Evolutionary conservation across 768 basidiomycete genomes (phyloP).

Genomic region (Leccinum boreale): DNA sequence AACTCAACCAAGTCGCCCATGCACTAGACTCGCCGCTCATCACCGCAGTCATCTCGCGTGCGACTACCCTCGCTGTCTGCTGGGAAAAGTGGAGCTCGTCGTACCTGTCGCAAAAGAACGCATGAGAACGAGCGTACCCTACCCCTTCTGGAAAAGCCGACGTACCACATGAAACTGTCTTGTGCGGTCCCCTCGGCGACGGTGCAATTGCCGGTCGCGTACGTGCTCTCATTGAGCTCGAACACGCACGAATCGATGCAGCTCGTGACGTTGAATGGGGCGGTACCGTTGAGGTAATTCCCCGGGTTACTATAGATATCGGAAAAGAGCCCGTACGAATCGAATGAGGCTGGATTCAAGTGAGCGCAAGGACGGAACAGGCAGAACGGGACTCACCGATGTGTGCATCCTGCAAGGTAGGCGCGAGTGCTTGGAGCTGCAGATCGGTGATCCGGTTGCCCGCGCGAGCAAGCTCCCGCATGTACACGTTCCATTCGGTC

Average conservation of each 20-base stretch:
- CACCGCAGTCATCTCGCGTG: constrained; percentile 46
- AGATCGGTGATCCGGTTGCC: constrained; percentile 52
- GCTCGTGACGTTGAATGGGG: constrained; percentile 56
- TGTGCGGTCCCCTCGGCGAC: constrained; percentile 34
- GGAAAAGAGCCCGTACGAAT: constrained; percentile 56
- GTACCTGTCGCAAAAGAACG: constrained; percentile 3
- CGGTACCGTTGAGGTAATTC: constrained; percentile 61
- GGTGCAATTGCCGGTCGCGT: constrained; percentile 31
- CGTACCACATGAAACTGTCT: constrained; percentile 63
- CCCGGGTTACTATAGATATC: constrained; percentile 54
- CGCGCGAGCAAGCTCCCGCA: constrained; percentile 48
- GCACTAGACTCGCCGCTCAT: constrained; percentile 41
- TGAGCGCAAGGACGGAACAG: background rate
- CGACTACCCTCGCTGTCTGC: constrained; percentile 53
- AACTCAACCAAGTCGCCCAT: constrained; percentile 54
- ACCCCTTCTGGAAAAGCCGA: background rate
- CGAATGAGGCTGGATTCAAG: constrained; percentile 46
- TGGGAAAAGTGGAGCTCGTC: constrained; percentile 63
- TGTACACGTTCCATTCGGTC: constrained; percentile 55
- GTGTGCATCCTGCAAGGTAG: constrained; percentile 49
- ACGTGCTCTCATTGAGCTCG: constrained; percentile 20
- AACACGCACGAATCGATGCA: constrained; percentile 48
- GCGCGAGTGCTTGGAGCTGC: constrained; percentile 47
- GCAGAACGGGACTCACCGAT: constrained; percentile 40
- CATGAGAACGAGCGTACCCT: background rate